Conservation (phyloP, 768 basidiomycete genomes). For the Mycena indigotica region DNA sequence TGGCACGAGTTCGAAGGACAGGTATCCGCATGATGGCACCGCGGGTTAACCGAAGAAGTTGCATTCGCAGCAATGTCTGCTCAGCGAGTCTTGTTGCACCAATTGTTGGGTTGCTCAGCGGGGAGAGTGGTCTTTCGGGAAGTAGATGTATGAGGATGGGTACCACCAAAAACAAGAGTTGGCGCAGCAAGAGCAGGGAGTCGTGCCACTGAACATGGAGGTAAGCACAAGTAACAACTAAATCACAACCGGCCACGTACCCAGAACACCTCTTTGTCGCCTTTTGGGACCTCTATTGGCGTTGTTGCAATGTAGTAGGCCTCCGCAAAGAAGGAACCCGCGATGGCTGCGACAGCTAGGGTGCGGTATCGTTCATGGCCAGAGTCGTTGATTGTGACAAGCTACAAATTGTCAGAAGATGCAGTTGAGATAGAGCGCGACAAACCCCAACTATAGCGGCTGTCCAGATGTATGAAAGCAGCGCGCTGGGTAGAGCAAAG, state of each 20-base stretch:
- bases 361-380: conserved; percentile 47
- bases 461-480: conserved; percentile 63
- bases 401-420: conserved; percentile 7
- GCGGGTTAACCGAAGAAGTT: conserved; percentile 57
- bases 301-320: conserved; percentile 54
- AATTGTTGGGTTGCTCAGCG: conserved; percentile 31
- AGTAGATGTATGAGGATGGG: conserved; percentile 53
- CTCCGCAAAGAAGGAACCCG: conserved; percentile 39
- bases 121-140: conserved; percentile 35
- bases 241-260: conserved; percentile 28
- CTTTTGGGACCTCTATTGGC: conserved; percentile 47
- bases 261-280: conserved; percentile 39
- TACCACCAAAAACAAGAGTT: conserved; percentile 57
- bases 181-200: conserved; percentile 53
- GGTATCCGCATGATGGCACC: conserved; percentile 60
- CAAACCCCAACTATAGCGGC: conserved; percentile 54
- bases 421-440: conserved; percentile 1
- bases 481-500: conserved; percentile 54
- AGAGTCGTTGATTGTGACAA: conserved; percentile 44
- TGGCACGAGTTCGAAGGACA: conserved; percentile 46
- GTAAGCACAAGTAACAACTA: not conserved
- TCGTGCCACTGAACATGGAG: conserved; percentile 85
- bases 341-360: conserved; percentile 49
- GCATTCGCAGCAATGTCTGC: conserved; percentile 45
- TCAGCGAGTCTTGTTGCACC: conserved; percentile 28